Base-by-base conservation (phyloP, 202 grass and related monocot genomes). In the Panicum hallii region DNA sequence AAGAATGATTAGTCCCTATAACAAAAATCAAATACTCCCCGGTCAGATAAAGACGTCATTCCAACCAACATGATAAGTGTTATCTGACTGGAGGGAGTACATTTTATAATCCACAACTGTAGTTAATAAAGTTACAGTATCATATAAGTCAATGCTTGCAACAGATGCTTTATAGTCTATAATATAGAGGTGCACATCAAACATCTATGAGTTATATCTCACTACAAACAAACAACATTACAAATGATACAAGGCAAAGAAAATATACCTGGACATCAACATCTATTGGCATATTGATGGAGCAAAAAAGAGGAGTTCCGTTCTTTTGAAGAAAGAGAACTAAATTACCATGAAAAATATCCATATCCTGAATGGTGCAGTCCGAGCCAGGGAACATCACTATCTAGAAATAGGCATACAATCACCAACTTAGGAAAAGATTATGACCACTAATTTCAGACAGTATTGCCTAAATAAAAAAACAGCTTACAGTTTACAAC, bases 311-410 rank as follows among this genome's bases (percentile, higher is more conserved):
- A 75, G 90, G 82, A 84, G 74, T 64, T 7, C 93, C 93, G 11
- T 91, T 81, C 78, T 91, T 91, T 5, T 13, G 84, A 91, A 99
- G 62, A 89, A 90, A 99, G 63, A 96, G 84, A 82, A 95, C 90
- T 79, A 99, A 85, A 92, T 92, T 70, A 74, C 79, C 82, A 60
- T 96, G 90, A 79, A 96, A 99, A 66, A 99, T 96, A 72, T 96
- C 91, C 91, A 99, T 96, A 88, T 96, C 96, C 82, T 96, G 86
- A 91, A 95, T 89, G 65, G 62, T 72, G 30, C 67, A 89, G 55
- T 87, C 84, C 7, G 84, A 63, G 26, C 80, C 91, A 84, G 93
- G 96, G 60, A 91, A 78, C 60, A 78, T 70, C 80, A 99, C 60
- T 47, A 85, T 85, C 96, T 99, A 72, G 43, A 73, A 95, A 82